These are phyloP conservation scores for Tubosaeta sp. DNA, from an alignment of 768 basidiomycete genomes.

Conservation along the genomic window DNA sequence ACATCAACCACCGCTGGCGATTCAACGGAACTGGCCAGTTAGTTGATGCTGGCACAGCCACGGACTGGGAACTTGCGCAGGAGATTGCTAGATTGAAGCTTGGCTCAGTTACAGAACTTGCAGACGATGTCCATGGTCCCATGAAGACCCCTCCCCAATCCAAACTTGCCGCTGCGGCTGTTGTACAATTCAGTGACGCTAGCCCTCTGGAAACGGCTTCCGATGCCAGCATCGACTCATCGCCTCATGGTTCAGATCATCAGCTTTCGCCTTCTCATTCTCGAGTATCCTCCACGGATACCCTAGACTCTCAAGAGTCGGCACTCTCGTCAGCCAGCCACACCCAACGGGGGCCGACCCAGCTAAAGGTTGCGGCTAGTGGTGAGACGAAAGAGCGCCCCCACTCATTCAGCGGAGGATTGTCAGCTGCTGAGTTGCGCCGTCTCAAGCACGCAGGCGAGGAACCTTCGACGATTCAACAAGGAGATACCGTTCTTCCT, in stretches of 20 bases:
- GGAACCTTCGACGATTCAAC: conserved; percentile 29
- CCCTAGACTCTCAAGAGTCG: conserved; percentile 58
- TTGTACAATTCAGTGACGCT: conserved; percentile 56
- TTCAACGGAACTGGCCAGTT: conserved; percentile 61
- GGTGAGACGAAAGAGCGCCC: conserved; percentile 71
- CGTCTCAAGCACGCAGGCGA: conserved; percentile 70
- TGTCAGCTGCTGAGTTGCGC: conserved; percentile 69
- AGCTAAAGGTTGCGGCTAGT: conserved; percentile 48
- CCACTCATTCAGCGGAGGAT: conserved; percentile 76
- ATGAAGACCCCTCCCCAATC: conserved; percentile 68
- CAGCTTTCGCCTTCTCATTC: conserved; percentile 68
- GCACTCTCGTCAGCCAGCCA: conserved; percentile 49
- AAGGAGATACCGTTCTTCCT: conserved; percentile 35
- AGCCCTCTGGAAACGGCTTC: conserved; percentile 75
- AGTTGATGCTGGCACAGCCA: conserved; percentile 47
- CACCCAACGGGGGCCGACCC: conserved; percentile 50
- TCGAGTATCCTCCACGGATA: conserved; percentile 80
- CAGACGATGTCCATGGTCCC: conserved; percentile 47
- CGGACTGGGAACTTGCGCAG: conserved; percentile 70
- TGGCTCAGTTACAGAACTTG: conserved; percentile 46
- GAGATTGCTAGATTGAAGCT: conserved; percentile 72
- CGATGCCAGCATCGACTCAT: conserved; percentile 67
- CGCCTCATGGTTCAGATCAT: conserved; percentile 65
- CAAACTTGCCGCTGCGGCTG: conserved; percentile 47
- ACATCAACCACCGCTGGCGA: conserved; percentile 52